Percentiles rank a stretch among this genome's conserved stretches.
Conservation (phyloP, 441 rosid genomes). For the Populus hybrid region DNA sequence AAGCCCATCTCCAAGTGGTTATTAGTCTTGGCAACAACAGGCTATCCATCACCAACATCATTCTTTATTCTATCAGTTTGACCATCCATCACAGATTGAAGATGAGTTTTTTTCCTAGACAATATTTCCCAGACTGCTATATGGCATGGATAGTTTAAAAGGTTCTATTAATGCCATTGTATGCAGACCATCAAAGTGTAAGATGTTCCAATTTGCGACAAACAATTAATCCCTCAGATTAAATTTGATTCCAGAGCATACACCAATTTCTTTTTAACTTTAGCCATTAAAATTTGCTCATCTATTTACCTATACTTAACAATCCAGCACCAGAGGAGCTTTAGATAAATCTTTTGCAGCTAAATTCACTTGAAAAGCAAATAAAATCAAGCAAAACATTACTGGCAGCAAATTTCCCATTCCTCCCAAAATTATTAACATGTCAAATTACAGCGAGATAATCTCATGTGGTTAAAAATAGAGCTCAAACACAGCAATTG, state of each 20-base stretch:
- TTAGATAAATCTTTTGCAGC: background rate
- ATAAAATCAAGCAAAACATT: no score
- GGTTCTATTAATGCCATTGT: no score
- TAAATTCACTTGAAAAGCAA: background rate
- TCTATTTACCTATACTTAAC: background rate
- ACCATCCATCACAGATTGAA: background rate
- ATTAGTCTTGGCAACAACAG: background rate
- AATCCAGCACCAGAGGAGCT: background rate
- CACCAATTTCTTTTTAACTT: background rate
- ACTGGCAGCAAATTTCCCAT: background rate
- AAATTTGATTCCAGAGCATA: background rate
- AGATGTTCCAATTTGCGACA: background rate
- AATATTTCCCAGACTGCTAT: background rate
- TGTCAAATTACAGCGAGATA: background rate
- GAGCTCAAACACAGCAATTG: background rate
- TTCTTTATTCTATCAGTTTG: background rate
- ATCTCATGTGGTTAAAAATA: background rate
- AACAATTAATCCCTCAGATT: background rate
- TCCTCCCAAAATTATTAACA: background rate
- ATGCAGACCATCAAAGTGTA: background rate
- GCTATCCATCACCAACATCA: background rate
- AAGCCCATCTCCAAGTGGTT: background rate
- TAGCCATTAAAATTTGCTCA: background rate
- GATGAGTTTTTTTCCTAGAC: background rate
- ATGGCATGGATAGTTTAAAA: background rate